Percentiles rank a stretch among this genome's conserved stretches.
Conservation (phyloP, 768 basidiomycete species). For the Tricholoma sp. region DNA sequence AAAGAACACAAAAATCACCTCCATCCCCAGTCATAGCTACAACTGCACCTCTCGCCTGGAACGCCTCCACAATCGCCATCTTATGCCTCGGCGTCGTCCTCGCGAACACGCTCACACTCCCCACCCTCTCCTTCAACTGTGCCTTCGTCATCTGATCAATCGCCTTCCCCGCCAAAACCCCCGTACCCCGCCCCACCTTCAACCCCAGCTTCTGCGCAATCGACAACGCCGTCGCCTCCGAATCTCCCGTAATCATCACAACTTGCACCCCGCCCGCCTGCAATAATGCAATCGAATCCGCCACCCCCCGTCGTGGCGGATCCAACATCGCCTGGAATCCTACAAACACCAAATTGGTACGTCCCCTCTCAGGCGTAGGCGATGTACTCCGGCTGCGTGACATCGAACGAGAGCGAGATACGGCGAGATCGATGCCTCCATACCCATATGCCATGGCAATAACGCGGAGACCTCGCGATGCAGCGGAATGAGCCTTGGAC, state of each 20-base stretch:
- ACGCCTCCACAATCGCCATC: constrained; percentile 95
- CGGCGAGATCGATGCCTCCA: constrained; percentile 43
- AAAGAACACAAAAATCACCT: constrained; percentile 36
- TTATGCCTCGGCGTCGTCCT: constrained; percentile 96
- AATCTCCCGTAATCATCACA: constrained; percentile 98
- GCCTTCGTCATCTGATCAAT: constrained; percentile 80
- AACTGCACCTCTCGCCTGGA: constrained; percentile 82
- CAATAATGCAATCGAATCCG: constrained; percentile 76
- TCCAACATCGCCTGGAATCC: constrained; percentile 96
- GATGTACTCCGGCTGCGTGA: constrained; percentile 26
- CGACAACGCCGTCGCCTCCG: constrained; percentile 83
- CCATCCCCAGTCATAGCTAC: constrained; percentile 99
- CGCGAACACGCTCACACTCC: constrained; percentile 83
- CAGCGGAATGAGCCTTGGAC: constrained; percentile 64
- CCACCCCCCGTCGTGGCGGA: constrained; percentile 91
- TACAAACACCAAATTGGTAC: constrained; percentile 72
- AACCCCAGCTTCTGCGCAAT: constrained; percentile 86
- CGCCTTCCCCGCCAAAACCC: constrained; percentile 65
- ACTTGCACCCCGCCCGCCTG: constrained; percentile 88
- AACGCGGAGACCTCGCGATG: constrained; percentile 75
- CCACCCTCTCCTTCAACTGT: constrained; percentile 81
- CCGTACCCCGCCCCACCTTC: constrained; percentile 52
- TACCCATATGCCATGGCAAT: constrained; percentile 91
- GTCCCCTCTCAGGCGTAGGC: constrained; percentile 23
- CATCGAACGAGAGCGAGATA: constrained; percentile 21